A percentile compares a stretch with the other conserved stretches of the same genome.
These are phyloP conservation scores for Schizosaccharomyces osmophilus DNA, from an alignment of 805 yeast genomes.

Conservation along the genomic window DNA sequence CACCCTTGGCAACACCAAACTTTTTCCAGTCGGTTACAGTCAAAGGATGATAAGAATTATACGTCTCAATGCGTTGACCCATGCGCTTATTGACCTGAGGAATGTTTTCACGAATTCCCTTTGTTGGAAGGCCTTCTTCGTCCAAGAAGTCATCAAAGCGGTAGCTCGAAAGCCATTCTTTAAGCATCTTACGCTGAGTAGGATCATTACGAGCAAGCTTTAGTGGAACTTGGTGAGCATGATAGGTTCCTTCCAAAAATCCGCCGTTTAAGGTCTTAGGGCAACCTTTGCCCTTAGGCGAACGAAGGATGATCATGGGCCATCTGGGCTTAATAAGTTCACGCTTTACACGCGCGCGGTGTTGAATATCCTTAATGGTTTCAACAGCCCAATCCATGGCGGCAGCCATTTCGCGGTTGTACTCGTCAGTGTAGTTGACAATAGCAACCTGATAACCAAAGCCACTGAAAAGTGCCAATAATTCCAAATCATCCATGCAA, in stretches of 20 bases:
- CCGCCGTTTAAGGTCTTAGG: constrained; percentile 7
- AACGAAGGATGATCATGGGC: constrained; percentile 10
- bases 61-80: constrained; percentile 8
- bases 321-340: constrained; percentile 8
- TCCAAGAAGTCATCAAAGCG: constrained; percentile 5
- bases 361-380: constrained; percentile 7
- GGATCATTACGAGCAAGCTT: constrained; percentile 7
- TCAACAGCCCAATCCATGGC: constrained; percentile 8
- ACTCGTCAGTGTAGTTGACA: constrained; percentile 5
- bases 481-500: constrained; percentile 8
- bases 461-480: constrained; percentile 8
- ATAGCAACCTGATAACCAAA: constrained; percentile 8
- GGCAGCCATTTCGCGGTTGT: constrained; percentile 7
- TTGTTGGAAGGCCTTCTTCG: constrained; percentile 6
- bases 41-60: constrained; percentile 6
- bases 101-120: constrained; percentile 5
- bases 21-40: constrained; percentile 8
- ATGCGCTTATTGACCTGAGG: constrained; percentile 6
- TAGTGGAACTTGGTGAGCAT: constrained; percentile 10
- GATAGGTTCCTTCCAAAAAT: constrained; percentile 9
- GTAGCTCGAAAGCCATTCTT: constrained; percentile 8
- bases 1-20: constrained; percentile 6
- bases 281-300: constrained; percentile 9
- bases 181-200: constrained; percentile 6
- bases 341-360: constrained; percentile 7